Evolutionary conservation across 257 asterid genomes (phyloP).

Genomic region (Ehretia macrophylla): DNA sequence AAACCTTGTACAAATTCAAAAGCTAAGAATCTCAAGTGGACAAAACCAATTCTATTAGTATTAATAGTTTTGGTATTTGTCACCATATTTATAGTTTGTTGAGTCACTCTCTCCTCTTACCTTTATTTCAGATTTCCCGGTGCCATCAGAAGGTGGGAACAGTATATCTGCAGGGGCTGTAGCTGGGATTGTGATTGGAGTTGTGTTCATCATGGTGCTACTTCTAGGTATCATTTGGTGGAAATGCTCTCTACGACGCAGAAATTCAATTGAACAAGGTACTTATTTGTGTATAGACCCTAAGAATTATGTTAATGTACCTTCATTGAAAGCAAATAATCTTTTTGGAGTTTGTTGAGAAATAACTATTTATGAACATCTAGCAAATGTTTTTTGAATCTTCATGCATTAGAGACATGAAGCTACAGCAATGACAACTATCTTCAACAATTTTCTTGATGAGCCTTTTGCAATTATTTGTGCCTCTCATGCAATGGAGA

Average conservation of each 20-base stretch:
- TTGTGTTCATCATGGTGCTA: conserved; percentile 22
- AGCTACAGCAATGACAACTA: too few relatives aligned
- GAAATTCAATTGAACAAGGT: conserved; percentile 41
- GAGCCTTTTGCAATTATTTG: too few relatives aligned
- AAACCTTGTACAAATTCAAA: too few relatives aligned
- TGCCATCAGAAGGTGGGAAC: conserved; percentile 35
- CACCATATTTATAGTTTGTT: background rate
- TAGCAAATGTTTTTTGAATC: background rate
- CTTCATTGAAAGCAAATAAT: too few relatives aligned
- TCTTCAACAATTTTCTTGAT: too few relatives aligned
- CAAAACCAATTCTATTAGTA: too few relatives aligned
- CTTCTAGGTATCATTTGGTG: conserved; percentile 54
- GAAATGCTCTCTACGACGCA: conserved; percentile 38
- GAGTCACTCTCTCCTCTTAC: background rate
- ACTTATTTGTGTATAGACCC: background rate
- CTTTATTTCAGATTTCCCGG: conserved; percentile 39
- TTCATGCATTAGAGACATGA: too few relatives aligned
- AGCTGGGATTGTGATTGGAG: conserved; percentile 49
- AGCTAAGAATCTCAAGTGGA: too few relatives aligned
- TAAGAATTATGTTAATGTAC: background rate
- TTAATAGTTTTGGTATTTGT: background rate
- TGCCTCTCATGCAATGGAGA: too few relatives aligned
- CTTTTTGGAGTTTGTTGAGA: background rate
- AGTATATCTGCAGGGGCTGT: conserved; percentile 40
- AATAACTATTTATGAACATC: background rate